phyloP scores from a whole-genome alignment of 1,139 yeast species.

The Hyphopichia khmerensis region DNA sequence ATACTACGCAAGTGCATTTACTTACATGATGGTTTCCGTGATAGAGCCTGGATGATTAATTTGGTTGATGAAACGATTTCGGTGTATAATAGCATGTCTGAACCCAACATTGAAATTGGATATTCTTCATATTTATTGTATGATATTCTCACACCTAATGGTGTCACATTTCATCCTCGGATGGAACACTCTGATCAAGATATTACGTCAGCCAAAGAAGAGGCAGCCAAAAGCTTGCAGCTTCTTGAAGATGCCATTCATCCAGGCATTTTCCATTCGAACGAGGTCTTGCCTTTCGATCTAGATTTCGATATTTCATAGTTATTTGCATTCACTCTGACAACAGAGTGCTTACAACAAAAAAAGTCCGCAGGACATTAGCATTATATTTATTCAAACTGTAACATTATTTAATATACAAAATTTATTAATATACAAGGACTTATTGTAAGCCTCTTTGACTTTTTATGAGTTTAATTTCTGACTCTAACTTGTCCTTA shows the following conservation, averaged over 20 bases:
- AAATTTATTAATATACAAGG: background rate
- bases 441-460: constrained; percentile 37
- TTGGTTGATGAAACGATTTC: constrained; percentile 7
- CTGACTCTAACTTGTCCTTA: constrained; percentile 83
- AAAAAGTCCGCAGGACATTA: background rate
- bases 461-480: constrained; percentile 59
- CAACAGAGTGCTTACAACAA: background rate
- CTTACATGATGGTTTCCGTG: constrained; percentile 37
- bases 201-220: background rate
- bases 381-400: background rate
- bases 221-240: background rate
- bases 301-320: background rate
- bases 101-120: background rate
- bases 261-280: background rate
- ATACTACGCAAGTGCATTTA: constrained; percentile 15
- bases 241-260: background rate
- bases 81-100: background rate
- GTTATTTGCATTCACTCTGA: background rate
- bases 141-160: constrained; percentile 2
- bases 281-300: background rate
- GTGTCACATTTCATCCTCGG: background rate
- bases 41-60: constrained; percentile 15
- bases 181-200: background rate
- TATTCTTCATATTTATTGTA: constrained; percentile 8
- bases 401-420: constrained; percentile 2